Evolutionary conservation across 148 eudicot genomes (phyloP), one percentile per base, ranked within the genome.

Genomic region (Dianthus caryophyllus): DNA sequence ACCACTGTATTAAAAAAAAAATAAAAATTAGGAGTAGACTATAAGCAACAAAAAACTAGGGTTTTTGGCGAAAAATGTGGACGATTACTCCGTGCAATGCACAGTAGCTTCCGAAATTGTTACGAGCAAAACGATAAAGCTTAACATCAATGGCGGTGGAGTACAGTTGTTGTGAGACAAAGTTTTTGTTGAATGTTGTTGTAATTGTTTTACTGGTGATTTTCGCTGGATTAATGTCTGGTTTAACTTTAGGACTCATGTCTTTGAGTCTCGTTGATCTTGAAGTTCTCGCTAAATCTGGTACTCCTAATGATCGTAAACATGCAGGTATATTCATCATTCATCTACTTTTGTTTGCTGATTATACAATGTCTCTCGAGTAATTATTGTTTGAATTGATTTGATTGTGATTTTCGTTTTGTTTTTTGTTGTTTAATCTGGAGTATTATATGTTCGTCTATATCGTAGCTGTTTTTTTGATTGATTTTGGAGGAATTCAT

Each of bases 221-320:
- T 8, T 94, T 93, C 30, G 99, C 99, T 49, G 99, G 99, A 44
- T 14, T 94, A 74, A 94, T 94, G 99, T 90, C 97, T 22, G 99
- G 99, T 2, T 92, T 94, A 50, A 94, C 99, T 9, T 39, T 94
- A 41, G 99, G 99, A 13, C 89, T 94, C 68, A 94, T 94, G 99
- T 94, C 99, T 1, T 53, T 94, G 77, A 94, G 97, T 76, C 85
- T 94, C 9, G 99, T 94, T 69, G 99, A 94, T 80, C 92, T 94
- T 16, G 97, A 94, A 69, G 97, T 94, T 51, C 90, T 94, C 1
- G 89, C 86, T 25, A 87, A 79, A 73, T 86, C 96, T 27, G 98
- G 98, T n/a, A 87, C 93, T 12, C 96, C 96, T 9, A 78, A 39
- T 11, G 93, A 93, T 48, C 86, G 84, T 12, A 68, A 36, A 66